phyloP scores from a whole-genome alignment of 2,329 filamentous ascomycete genomes.

The Neofusicoccum sp. region DNA sequence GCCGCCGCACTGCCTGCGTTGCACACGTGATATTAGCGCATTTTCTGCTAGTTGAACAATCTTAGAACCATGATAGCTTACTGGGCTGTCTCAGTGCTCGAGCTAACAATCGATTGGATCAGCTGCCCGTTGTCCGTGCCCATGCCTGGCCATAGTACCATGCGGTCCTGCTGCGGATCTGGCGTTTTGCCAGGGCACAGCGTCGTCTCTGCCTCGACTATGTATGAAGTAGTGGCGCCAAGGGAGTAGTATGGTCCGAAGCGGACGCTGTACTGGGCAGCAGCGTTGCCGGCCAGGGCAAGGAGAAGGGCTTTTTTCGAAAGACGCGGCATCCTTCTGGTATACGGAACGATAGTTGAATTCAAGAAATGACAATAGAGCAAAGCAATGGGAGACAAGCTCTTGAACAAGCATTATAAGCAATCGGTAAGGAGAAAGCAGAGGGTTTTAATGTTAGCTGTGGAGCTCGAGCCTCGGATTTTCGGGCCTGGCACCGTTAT shows the following conservation, averaged over 20 bases:
- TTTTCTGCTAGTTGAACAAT: no score
- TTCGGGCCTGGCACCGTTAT: neutral
- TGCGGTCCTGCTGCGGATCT: conserved; percentile 37
- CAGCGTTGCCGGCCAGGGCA: conserved; percentile 23
- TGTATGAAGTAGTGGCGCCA: conserved; percentile 44
- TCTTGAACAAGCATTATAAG: neutral
- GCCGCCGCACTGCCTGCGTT: conserved; percentile 1
- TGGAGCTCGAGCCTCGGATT: neutral
- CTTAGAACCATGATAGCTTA: neutral
- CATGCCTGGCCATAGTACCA: conserved; percentile 55
- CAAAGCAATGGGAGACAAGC: neutral
- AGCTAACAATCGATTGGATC: conserved; percentile 48
- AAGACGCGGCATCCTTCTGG: conserved; percentile 8
- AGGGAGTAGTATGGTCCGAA: conserved; percentile 37
- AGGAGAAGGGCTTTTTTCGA: conserved; percentile 22
- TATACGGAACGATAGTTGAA: neutral
- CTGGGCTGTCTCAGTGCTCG: neutral
- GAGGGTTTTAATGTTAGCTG: neutral
- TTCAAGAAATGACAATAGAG: neutral
- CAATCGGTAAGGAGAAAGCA: neutral
- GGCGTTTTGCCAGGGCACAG: conserved; percentile 47
- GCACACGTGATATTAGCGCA: neutral
- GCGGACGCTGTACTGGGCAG: conserved; percentile 24
- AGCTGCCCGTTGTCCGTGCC: conserved; percentile 53
- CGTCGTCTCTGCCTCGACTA: conserved; percentile 49